A percentile compares a stretch with the other conserved stretches of the same genome.
These are phyloP conservation scores for Scheffersomyces illinoinensis DNA, from an alignment of 1,139 yeast genomes.

Conservation along the genomic window DNA sequence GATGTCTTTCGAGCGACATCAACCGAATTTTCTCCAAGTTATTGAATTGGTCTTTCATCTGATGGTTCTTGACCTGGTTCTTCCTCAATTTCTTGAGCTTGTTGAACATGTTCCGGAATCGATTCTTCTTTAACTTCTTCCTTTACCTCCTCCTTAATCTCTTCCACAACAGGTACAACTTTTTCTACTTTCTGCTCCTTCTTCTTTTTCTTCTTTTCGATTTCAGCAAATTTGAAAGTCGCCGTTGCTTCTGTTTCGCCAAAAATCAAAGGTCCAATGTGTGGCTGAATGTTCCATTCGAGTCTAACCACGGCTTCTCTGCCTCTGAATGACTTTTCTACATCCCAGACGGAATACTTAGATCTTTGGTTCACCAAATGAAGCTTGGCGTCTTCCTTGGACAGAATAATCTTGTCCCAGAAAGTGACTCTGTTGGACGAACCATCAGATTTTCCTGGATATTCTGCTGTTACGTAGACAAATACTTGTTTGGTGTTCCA, in stretches of 20 bases:
- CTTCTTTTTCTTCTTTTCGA: constrained; percentile 13
- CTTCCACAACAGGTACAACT: background rate
- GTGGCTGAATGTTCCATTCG: constrained; percentile 93
- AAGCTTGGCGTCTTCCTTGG: constrained; percentile 59
- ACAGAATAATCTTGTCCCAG: constrained; percentile 83
- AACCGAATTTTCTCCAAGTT: too few species aligned
- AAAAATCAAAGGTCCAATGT: constrained; percentile 74
- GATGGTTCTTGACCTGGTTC: background rate
- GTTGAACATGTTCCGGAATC: too few species aligned
- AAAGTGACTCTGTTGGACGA: constrained; percentile 71
- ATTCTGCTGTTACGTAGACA: constrained; percentile 86
- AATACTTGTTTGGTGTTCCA: constrained; percentile 98
- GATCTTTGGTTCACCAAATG: constrained; percentile 55
- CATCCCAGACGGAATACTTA: constrained; percentile 89
- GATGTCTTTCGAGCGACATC: background rate
- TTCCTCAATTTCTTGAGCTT: too few species aligned
- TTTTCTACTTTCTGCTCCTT: background rate
- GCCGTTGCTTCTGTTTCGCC: constrained; percentile 52
- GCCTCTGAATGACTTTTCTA: constrained; percentile 63
- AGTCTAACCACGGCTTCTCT: constrained; percentile 70
- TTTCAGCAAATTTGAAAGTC: constrained; percentile 30
- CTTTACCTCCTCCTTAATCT: background rate
- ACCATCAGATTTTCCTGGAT: constrained; percentile 58
- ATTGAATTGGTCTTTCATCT: background rate
- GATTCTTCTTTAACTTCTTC: background rate